These are phyloP conservation scores for Talaromyces verruculosus DNA, from an alignment of 2,329 filamentous ascomycete species.

Conservation along the genomic window DNA sequence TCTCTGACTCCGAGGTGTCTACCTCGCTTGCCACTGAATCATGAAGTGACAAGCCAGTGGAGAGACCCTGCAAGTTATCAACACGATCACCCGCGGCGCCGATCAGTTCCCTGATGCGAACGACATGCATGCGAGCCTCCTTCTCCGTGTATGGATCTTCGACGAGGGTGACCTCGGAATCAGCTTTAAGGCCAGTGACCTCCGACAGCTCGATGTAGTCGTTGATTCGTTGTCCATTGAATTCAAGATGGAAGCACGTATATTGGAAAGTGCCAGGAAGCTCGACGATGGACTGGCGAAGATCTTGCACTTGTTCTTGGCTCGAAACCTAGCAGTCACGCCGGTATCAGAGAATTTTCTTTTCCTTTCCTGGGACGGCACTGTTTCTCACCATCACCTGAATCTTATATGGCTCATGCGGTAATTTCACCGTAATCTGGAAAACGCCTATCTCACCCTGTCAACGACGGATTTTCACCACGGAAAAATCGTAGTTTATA, in stretches of 20 bases:
- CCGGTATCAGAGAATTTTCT: slow-evolving; percentile 1
- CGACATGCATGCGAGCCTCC: slow-evolving; percentile 91
- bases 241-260: slow-evolving; percentile 97
- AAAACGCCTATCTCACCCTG: slow-evolving; percentile 54
- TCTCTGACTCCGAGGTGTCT: slow-evolving; percentile 35
- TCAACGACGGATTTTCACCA: neutral
- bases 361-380: neutral
- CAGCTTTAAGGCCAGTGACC: slow-evolving; percentile 72
- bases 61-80: slow-evolving; percentile 80
- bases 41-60: slow-evolving; percentile 81
- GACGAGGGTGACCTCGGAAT: slow-evolving; percentile 77
- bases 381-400: slow-evolving; percentile 71
- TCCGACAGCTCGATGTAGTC: slow-evolving; percentile 93
- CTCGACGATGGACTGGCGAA: slow-evolving; percentile 95
- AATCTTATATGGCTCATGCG: slow-evolving; percentile 74
- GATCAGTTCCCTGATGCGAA: slow-evolving; percentile 87
- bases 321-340: slow-evolving; percentile 67
- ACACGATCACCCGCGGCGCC: slow-evolving; percentile 86
- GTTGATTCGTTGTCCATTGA: slow-evolving; percentile 84
- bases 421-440: slow-evolving; percentile 76
- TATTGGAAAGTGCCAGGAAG: slow-evolving; percentile 91
- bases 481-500: neutral
- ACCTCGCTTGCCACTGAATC: slow-evolving; percentile 65
- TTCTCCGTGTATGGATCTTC: slow-evolving; percentile 98
- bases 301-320: slow-evolving; percentile 95